These are phyloP conservation scores for Zostera marina DNA, from an alignment of 116 monocot species.

Conservation along the genomic window DNA sequence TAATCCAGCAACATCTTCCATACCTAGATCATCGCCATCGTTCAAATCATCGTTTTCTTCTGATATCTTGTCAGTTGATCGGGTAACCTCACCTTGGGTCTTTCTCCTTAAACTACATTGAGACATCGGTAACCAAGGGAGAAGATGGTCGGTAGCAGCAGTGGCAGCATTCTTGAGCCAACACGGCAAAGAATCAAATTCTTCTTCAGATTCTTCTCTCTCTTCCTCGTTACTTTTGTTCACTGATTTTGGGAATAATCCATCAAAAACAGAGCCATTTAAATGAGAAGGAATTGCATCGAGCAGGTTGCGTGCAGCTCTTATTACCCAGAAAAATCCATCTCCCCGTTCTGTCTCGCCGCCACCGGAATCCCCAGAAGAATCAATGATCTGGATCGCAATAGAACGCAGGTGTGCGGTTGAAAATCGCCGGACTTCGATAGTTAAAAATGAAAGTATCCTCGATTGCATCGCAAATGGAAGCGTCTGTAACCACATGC, in stretches of 20 bases:
- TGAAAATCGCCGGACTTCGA: constrained; percentile 31
- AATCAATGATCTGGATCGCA: constrained; percentile 17
- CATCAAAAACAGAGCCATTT: background rate
- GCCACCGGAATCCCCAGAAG: background rate
- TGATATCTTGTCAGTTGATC: background rate
- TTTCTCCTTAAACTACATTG: background rate
- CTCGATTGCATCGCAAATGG: constrained; percentile 44
- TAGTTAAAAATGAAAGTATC: constrained; percentile 60
- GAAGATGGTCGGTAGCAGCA: constrained; percentile 12
- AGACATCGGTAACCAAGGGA: constrained; percentile 59
- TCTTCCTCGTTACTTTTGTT: background rate
- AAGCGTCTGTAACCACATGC: constrained; percentile 49
- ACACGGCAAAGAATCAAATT: constrained; percentile 34
- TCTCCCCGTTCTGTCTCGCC: background rate
- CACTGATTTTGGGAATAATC: background rate
- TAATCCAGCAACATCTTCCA: constrained; percentile 4
- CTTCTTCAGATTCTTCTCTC: constrained; percentile 4
- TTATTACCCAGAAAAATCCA: constrained; percentile 36
- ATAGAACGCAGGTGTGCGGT: constrained; percentile 20
- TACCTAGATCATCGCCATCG: no score
- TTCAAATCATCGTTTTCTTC: background rate
- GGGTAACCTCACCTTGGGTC: background rate
- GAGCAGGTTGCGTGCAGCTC: constrained; percentile 57
- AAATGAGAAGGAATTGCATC: constrained; percentile 9
- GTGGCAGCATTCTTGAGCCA: constrained; percentile 34